Evolutionary conservation across 2,329 filamentous ascomycete species (phyloP).

Genomic region (Phialophora chinensis): DNA sequence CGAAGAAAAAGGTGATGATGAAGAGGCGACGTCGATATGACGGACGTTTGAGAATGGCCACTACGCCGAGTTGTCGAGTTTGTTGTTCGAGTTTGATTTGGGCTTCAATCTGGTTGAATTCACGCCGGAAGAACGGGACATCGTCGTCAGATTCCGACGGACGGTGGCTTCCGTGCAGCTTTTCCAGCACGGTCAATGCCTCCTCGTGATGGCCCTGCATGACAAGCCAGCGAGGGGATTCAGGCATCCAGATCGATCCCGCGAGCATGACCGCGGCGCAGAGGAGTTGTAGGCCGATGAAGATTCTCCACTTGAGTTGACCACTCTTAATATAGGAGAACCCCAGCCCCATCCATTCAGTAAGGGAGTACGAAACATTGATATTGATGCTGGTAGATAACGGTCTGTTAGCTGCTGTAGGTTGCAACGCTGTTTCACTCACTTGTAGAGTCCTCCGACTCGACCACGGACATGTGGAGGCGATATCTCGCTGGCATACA

Average conservation of each 20-base stretch:
- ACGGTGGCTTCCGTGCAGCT: constrained; percentile 13
- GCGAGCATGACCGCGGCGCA: constrained; percentile 12
- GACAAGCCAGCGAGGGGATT: constrained; percentile 40
- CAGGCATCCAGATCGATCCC: constrained; percentile 38
- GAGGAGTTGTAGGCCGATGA: constrained; percentile 19
- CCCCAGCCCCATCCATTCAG: constrained; percentile 14
- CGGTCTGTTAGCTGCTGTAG: not conserved
- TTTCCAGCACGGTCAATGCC: constrained; percentile 32
- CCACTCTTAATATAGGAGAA: constrained; percentile 10
- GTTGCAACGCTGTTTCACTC: not conserved
- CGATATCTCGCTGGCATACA: constrained; percentile 19
- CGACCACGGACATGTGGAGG: constrained; percentile 19
- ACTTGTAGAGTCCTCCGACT: constrained; percentile 22
- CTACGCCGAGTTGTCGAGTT: constrained; percentile 15
- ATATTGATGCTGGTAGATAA: not conserved
- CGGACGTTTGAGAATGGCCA: constrained; percentile 15
- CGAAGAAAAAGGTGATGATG: constrained; percentile 28
- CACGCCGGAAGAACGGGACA: constrained; percentile 19
- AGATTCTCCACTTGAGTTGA: constrained; percentile 21
- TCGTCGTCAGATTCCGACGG: constrained; percentile 18
- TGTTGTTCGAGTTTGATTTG: constrained; percentile 25
- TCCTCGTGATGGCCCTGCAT: constrained; percentile 34
- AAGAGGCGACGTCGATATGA: constrained; percentile 27
- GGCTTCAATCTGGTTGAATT: constrained; percentile 29
- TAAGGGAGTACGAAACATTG: not conserved